These are phyloP conservation scores for Clitoria ternatea DNA, from an alignment of 306 rosid genomes.

Conservation along the genomic window DNA sequence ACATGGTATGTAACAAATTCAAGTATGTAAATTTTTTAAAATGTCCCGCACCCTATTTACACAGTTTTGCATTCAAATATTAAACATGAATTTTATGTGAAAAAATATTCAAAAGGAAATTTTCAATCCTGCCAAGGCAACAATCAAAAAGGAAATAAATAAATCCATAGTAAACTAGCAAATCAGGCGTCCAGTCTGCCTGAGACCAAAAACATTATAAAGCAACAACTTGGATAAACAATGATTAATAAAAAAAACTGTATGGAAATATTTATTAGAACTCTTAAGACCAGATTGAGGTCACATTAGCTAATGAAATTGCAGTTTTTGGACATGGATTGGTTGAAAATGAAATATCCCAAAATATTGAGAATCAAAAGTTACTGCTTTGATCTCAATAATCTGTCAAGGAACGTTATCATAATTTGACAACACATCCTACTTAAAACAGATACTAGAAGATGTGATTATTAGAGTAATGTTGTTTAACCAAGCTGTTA, in stretches of 20 bases:
- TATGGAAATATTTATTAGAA: not conserved
- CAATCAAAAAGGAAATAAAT: too few relatives aligned
- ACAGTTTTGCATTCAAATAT: too few relatives aligned
- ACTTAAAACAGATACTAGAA: not conserved
- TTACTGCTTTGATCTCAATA: not conserved
- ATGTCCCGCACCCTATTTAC: constrained; percentile 45
- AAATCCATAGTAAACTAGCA: too few relatives aligned
- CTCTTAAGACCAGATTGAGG: not conserved
- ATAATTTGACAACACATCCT: not conserved
- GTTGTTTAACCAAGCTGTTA: not conserved
- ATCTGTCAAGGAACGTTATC: not conserved
- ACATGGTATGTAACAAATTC: not conserved
- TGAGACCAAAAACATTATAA: constrained; percentile 33
- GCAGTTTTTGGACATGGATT: not conserved
- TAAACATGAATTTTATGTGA: too few relatives aligned
- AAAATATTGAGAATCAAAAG: not conserved
- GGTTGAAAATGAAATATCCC: not conserved
- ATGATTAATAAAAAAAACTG: not conserved
- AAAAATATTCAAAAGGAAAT: too few relatives aligned
- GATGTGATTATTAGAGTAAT: not conserved
- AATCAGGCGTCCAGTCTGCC: constrained; percentile 93
- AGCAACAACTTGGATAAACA: not conserved
- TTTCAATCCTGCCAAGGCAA: too few relatives aligned
- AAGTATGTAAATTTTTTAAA: constrained; percentile 9
- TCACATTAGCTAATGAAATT: not conserved